A percentile compares a stretch with the other conserved stretches of the same genome.
phyloP scores from a whole-genome alignment of 176 grass and related monocot species.

The Ananas comosus region DNA sequence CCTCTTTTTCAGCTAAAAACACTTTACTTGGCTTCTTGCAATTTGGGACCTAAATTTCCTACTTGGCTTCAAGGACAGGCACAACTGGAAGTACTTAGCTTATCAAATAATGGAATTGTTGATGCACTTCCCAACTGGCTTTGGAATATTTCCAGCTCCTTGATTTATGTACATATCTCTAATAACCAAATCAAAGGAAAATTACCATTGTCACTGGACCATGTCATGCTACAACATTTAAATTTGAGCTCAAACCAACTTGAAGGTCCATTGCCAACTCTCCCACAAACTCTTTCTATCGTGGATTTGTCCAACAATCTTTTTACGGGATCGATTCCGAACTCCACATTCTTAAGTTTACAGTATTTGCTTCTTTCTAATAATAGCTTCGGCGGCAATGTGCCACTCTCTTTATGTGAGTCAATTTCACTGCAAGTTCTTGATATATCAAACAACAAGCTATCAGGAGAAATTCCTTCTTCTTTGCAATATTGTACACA shows the following conservation, averaged over 20 bases:
- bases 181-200: constrained; percentile 22
- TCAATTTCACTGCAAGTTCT: neutral
- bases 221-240: neutral
- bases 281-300: neutral
- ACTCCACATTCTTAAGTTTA: neutral
- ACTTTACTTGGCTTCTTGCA: constrained; percentile 19
- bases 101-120: constrained; percentile 37
- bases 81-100: neutral
- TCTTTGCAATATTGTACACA: neutral
- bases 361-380: neutral
- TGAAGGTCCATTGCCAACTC: constrained; percentile 6
- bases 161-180: constrained; percentile 5
- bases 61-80: constrained; percentile 38
- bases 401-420: constrained; percentile 17
- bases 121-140: constrained; percentile 43
- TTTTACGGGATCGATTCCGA: constrained; percentile 7
- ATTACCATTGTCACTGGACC: constrained; percentile 13
- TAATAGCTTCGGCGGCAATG: constrained; percentile 17
- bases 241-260: constrained; percentile 38
- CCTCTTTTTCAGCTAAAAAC: constrained; percentile 28
- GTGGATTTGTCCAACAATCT: constrained; percentile 24
- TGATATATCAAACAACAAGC: constrained; percentile 19
- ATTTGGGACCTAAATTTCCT: constrained; percentile 33
- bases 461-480: constrained; percentile 7
- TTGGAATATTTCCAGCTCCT: constrained; percentile 8